Evolutionary conservation across 495 filamentous ascomycete genomes (phyloP), one percentile per base, ranked within the genome.

Genomic region (Ramalina peruviana): DNA sequence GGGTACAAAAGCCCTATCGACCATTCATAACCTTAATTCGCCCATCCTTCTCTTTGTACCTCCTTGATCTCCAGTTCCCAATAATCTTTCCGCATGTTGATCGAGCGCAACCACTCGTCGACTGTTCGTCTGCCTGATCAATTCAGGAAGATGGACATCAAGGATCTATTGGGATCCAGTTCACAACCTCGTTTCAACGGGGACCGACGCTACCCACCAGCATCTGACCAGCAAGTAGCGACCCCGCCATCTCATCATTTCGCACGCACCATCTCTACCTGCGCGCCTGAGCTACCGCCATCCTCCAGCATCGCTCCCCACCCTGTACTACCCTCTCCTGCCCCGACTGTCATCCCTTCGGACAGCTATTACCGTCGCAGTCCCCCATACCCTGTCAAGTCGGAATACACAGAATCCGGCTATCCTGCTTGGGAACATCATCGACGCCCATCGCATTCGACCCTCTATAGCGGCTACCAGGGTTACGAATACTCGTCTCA

Each of bases 81-180:
- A 33, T 13, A 33, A 13, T 6, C n/a, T 48, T 27, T 37, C 45
- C 45, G 45, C 45, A 48, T 48, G 45, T 45, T 45, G 43, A 20
- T 45, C 43, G 43, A 45, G 19, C 43, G 15, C 11, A 36, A 27
- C 26, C 37, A 37, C 15, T 20, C 19, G 27, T 48, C 45, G 45
- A 36, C 27, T 7, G 45, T 36, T 48, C 45, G 27, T 16, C 45
- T 48, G 37, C 45, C 45, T 17, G 13, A 48, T 17, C n/a, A 16
- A 10, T 37, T 48, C 45, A 48, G 45, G 19, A 48, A 36, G 37
- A 48, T 48, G 45, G 45, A 48, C 45, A 48, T 48, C 25, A 48
- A 48, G 45, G 45, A 48, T 48, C 27, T 48, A 16, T 37, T 48
- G 37, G 45, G 27, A 15, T 48, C 45, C n/a, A 16, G 36, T n/a